phyloP scores from a whole-genome alignment of 306 rosid genomes.

The Lagenaria siceraria region DNA sequence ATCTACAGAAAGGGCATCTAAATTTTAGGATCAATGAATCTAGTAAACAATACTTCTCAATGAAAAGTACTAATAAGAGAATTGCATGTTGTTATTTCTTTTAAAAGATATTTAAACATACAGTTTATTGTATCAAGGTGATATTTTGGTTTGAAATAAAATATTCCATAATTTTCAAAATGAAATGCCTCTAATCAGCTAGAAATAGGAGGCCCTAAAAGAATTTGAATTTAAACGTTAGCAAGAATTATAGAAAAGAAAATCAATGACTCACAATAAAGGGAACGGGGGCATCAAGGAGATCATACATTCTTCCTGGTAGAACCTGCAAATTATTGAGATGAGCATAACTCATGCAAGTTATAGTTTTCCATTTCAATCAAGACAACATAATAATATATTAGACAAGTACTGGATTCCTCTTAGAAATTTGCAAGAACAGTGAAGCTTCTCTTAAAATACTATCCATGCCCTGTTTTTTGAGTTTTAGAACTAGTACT shows the following conservation, averaged over 20 bases:
- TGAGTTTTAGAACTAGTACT: not conserved
- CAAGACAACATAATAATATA: not conserved
- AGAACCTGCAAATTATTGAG: constrained; percentile 48
- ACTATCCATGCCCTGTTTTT: not conserved
- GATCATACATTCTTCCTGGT: constrained; percentile 71
- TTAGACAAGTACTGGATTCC: not conserved
- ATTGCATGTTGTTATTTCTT: not conserved
- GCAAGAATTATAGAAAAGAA: not conserved
- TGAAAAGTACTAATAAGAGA: not conserved
- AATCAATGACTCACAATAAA: constrained; percentile 56
- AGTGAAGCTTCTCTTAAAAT: not conserved
- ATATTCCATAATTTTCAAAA: not conserved
- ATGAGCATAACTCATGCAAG: not conserved
- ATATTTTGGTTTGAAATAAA: not conserved
- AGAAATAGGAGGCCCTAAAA: not conserved
- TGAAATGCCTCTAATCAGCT: not conserved
- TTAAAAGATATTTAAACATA: not conserved
- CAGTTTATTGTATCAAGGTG: not conserved
- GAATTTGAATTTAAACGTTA: not conserved
- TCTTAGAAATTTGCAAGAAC: not conserved
- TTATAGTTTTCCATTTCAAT: not conserved
- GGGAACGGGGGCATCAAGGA: constrained; percentile 98
- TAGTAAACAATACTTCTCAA: not conserved
- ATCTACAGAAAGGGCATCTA: not conserved
- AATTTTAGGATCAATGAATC: not conserved